Evolutionary conservation across 225 moss, liverwort and hornwort genomes (phyloP).

Genomic region (Thuidium tamariscinum): DNA sequence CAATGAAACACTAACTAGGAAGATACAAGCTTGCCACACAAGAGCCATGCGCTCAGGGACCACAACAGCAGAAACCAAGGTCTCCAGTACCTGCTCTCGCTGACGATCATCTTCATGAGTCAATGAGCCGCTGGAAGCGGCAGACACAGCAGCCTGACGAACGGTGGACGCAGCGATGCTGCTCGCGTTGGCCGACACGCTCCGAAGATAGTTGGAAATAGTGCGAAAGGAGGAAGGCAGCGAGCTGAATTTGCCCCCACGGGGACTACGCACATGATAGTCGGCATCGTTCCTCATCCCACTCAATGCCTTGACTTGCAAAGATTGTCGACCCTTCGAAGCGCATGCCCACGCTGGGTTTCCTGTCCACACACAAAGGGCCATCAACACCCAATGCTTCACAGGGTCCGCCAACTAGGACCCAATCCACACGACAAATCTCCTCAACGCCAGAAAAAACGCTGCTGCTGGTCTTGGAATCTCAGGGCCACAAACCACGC

Average conservation of each 20-base stretch:
- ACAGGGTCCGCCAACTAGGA: not conserved
- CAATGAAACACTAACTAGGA: not conserved
- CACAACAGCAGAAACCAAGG: not conserved
- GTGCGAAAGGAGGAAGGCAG: conserved; percentile 84
- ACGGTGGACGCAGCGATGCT: conserved; percentile 89
- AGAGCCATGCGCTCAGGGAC: not conserved
- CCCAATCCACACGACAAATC: not conserved
- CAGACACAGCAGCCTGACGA: conserved; percentile 75
- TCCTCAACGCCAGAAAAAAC: not conserved
- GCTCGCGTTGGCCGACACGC: conserved; percentile 92
- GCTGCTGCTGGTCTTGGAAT: not conserved
- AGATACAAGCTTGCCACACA: not conserved
- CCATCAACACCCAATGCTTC: not conserved
- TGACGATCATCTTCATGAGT: conserved; percentile 89
- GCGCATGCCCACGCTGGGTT: conserved; percentile 82
- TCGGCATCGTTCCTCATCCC: conserved; percentile 99
- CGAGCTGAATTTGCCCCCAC: conserved; percentile 87
- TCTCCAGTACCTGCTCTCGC: conserved; percentile 72
- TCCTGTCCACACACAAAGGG: conserved; percentile 24
- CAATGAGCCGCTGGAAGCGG: conserved; percentile 67
- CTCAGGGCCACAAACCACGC: not conserved
- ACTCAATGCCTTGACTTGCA: conserved; percentile 26
- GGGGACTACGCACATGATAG: conserved; percentile 89
- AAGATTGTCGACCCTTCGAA: conserved; percentile 4
- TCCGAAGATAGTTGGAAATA: conserved; percentile 85